These are phyloP conservation scores for Senna siamea DNA, from an alignment of 306 rosid species.

Conservation along the genomic window DNA sequence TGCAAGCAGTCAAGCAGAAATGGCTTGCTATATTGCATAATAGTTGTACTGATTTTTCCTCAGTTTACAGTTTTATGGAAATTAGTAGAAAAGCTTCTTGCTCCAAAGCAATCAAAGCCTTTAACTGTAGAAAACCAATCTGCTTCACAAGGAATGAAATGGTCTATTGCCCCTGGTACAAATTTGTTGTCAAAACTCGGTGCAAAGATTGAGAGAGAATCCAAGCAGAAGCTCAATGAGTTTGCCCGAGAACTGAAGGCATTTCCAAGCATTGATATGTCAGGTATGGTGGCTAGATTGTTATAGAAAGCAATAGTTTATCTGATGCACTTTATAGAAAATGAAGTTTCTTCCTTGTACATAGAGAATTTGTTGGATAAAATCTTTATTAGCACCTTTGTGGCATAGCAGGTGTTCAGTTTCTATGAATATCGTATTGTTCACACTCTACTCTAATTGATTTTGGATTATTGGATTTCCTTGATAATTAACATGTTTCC, in stretches of 20 bases:
- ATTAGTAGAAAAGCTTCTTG: slow-evolving; percentile 77
- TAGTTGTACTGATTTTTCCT: slow-evolving; percentile 66
- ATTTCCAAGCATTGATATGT: slow-evolving; percentile 81
- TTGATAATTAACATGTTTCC: slow-evolving; percentile 5
- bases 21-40: slow-evolving; percentile 39
- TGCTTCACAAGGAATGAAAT: slow-evolving; percentile 65
- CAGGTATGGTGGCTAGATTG: slow-evolving; percentile 67
- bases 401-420: background rate
- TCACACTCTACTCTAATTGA: background rate
- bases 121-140: slow-evolving; percentile 54
- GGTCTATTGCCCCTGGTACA: slow-evolving; percentile 81
- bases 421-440: slow-evolving; percentile 15
- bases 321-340: slow-evolving; percentile 30
- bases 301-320: slow-evolving; percentile 20
- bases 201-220: slow-evolving; percentile 81
- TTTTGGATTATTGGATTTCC: slow-evolving; percentile 1
- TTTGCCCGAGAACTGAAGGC: slow-evolving; percentile 87
- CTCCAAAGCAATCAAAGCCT: slow-evolving; percentile 60
- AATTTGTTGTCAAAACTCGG: slow-evolving; percentile 75
- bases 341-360: slow-evolving; percentile 15
- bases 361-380: slow-evolving; percentile 4
- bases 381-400: background rate
- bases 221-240: slow-evolving; percentile 86
- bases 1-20: slow-evolving; percentile 10
- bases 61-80: slow-evolving; percentile 98